Conservation (phyloP, 148 eudicot species). For the Chenopodium formosanum region DNA sequence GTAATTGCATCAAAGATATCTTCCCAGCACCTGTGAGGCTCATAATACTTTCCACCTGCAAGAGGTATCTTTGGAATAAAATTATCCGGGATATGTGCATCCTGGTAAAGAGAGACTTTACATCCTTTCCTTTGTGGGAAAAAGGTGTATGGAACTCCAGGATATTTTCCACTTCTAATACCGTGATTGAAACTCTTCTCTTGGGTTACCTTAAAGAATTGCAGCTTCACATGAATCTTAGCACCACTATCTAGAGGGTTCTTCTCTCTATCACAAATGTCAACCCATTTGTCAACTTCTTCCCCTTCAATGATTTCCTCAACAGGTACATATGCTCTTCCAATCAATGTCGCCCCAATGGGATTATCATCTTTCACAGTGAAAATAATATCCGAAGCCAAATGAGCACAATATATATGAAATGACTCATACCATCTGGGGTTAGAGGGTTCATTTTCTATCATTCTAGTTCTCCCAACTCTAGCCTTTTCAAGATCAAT, state of each 20-base stretch:
- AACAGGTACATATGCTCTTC: constrained; percentile 72
- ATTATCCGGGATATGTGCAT: constrained; percentile 70
- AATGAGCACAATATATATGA: constrained; percentile 70
- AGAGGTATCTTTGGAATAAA: constrained; percentile 73
- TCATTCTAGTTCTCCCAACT: constrained; percentile 67
- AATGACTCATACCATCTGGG: constrained; percentile 81
- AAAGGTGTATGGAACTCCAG: constrained; percentile 79
- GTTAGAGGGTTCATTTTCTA: constrained; percentile 56
- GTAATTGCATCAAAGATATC: constrained; percentile 71
- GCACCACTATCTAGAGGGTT: constrained; percentile 57
- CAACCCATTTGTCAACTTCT: constrained; percentile 67
- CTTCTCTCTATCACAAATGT: constrained; percentile 54
- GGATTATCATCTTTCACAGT: constrained; percentile 75
- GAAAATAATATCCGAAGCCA: constrained; percentile 54
- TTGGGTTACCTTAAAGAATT: constrained; percentile 50
- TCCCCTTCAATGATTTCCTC: constrained; percentile 51
- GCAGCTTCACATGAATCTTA: constrained; percentile 64
- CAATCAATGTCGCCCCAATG: constrained; percentile 73
- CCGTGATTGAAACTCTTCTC: constrained; percentile 63
- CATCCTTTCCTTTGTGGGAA: constrained; percentile 64
- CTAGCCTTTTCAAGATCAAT: constrained; percentile 74
- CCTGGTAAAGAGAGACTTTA: constrained; percentile 66
- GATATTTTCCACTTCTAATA: constrained; percentile 51
- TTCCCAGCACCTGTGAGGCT: constrained; percentile 86
- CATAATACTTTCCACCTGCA: constrained; percentile 59